Conservation (phyloP, 2,329 filamentous ascomycete species). For the Hypoxylon sp. region DNA sequence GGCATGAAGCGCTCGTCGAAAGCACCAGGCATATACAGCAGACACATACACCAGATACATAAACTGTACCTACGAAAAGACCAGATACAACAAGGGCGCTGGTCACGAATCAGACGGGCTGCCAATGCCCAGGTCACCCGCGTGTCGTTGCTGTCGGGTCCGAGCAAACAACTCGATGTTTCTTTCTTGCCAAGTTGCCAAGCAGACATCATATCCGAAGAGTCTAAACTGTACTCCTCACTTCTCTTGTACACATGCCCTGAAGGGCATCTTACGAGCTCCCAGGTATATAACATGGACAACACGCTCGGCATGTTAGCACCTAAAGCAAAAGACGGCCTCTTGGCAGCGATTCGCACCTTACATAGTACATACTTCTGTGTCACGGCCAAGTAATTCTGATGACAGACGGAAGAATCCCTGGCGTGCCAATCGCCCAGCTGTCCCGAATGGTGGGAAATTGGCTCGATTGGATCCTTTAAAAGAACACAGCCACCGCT, state of each 20-base stretch:
- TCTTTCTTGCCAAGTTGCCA: too few species aligned
- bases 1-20: conserved; percentile 15
- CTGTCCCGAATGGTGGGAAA: conserved; percentile 12
- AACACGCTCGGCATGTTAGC: too few species aligned
- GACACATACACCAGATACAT: neutral
- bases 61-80: neutral
- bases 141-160: too few species aligned
- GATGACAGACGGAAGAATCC: neutral
- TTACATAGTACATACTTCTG: neutral
- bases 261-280: too few species aligned
- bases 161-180: neutral
- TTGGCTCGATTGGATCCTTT: conserved; percentile 15
- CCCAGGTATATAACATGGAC: too few species aligned
- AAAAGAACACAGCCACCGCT: conserved; percentile 24
- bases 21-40: neutral
- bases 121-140: conserved; percentile 21
- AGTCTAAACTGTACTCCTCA: too few species aligned
- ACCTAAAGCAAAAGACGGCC: too few species aligned
- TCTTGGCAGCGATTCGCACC: too few species aligned
- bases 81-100: neutral
- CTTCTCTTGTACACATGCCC: too few species aligned
- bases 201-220: too few species aligned
- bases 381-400: neutral
- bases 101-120: neutral
- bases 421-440: conserved; percentile 17